Base-by-base conservation (phyloP, 352 stramenopile species). In the Pelagophyceae sp. region DNA sequence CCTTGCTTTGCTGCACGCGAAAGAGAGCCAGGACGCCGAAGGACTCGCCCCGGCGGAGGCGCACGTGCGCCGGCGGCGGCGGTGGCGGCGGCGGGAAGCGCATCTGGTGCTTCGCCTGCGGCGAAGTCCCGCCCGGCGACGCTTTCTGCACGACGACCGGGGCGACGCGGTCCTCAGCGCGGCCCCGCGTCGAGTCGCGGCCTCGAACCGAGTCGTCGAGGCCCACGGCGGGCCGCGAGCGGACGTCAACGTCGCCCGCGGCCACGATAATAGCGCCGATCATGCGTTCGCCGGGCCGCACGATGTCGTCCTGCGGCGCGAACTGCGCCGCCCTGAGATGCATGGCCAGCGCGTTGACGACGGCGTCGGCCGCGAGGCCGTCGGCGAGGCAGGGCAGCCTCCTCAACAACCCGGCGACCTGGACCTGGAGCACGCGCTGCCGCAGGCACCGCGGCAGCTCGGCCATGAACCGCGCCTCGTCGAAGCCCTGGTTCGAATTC, bases 341-440 rank as follows among this genome's bases (percentile, higher is more conserved):
- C 65, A 86, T 77, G 33, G 82, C 79, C 23, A 85, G 74, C 33
- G 82, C 82, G 69, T 86, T 86, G 5, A 87, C 76, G 6, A 87
- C 61, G 27, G 83, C 78, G n/a, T 77, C 83, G 70, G 85, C 86
- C 29, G 78, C 82, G 38, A 74, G 1, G 33, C 27, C 33, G 38
- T 79, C 80, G n/a, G 75, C 20, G 38, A 87, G 78, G n/a, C 83
- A 71, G n/a, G 83, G 82, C 20, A 87, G 76, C 0, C 77, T 80
- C 37, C 77, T 78, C 75, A 87, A 79, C 2, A 87, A 80, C 37
- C 82, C 82, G 77, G 79, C 70, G 63, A 75, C 83, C 82, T 83
- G 82, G 67, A 82, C 84, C 74, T 85, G 85, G 40, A 81, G 80
- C 3, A 83, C 78, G 70, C 82, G 78, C 72, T 85, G 82, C 72